Evolutionary conservation across 805 yeast species (phyloP).

Genomic region (Saccharomycopsis sp.): DNA sequence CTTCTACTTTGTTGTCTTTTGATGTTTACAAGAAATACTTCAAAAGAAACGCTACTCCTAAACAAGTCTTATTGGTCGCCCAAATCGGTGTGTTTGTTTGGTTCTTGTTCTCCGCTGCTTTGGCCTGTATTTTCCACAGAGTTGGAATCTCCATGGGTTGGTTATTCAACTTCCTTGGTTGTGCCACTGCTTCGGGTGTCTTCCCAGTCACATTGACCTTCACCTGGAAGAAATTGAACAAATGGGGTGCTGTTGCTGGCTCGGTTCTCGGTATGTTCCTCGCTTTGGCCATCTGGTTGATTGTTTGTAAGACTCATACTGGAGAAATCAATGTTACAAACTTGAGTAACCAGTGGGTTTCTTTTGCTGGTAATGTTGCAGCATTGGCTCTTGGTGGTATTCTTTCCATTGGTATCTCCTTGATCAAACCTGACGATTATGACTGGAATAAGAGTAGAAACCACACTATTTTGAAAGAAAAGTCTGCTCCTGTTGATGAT

Average conservation of each 20-base stretch:
- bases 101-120: constrained; percentile 34
- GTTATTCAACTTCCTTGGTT: constrained; percentile 37
- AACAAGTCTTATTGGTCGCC: constrained; percentile 36
- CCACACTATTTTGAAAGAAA: constrained; percentile 27
- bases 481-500: constrained; percentile 2
- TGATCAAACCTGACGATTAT: constrained; percentile 36
- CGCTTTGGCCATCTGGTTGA: constrained; percentile 35
- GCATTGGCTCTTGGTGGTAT: constrained; percentile 35
- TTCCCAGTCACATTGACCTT: constrained; percentile 34
- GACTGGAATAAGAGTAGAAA: constrained; percentile 34
- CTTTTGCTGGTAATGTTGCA: constrained; percentile 36
- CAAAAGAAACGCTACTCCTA: constrained; percentile 37
- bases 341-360: constrained; percentile 34
- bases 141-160: constrained; percentile 34
- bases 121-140: constrained; percentile 33
- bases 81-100: constrained; percentile 37
- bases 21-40: constrained; percentile 41
- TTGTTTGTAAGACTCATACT: constrained; percentile 30
- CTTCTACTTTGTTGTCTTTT: constrained; percentile 38
- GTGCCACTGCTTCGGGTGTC: constrained; percentile 37
- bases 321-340: constrained; percentile 33
- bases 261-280: constrained; percentile 32
- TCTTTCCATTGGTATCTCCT: constrained; percentile 28
- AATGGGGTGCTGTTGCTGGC: constrained; percentile 34
- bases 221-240: constrained; percentile 34